Percentiles rank a stretch among this genome's conserved stretches.
These are phyloP conservation scores for Cucumis melo DNA, from an alignment of 306 rosid species.

Conservation along the genomic window DNA sequence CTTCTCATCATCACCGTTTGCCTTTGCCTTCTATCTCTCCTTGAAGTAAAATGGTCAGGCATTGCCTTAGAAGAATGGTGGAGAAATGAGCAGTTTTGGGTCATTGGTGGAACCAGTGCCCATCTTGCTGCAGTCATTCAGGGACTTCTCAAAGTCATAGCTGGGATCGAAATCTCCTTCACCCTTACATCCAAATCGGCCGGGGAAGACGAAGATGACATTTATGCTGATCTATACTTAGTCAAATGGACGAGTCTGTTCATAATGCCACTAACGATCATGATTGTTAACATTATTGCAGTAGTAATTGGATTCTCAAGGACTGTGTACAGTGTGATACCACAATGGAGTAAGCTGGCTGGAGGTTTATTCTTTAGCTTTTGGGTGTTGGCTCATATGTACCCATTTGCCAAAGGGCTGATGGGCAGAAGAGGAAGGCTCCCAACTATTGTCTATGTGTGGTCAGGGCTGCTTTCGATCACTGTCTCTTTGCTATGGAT, in stretches of 20 bases:
- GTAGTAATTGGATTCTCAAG: slow-evolving; percentile 46
- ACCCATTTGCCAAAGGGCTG: slow-evolving; percentile 83
- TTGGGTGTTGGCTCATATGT: slow-evolving; percentile 82
- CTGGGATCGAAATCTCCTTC: slow-evolving; percentile 63
- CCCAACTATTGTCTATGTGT: slow-evolving; percentile 59
- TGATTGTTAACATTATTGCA: slow-evolving; percentile 37
- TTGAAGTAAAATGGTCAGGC: slow-evolving; percentile 81
- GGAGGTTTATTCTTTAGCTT: slow-evolving; percentile 69
- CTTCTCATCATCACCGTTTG: slow-evolving; percentile 39
- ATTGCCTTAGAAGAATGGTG: slow-evolving; percentile 72
- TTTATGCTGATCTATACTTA: slow-evolving; percentile 54
- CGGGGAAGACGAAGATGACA: slow-evolving; percentile 42
- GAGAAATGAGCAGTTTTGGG: slow-evolving; percentile 84
- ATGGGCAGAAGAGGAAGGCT: slow-evolving; percentile 78
- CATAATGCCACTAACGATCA: slow-evolving; percentile 55
- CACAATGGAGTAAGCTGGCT: slow-evolving; percentile 54
- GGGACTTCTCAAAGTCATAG: slow-evolving; percentile 53
- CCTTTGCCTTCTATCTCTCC: slow-evolving; percentile 52
- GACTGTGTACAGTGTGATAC: slow-evolving; percentile 61
- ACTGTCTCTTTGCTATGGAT: slow-evolving; percentile 65
- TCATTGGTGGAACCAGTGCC: slow-evolving; percentile 77
- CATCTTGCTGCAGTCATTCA: slow-evolving; percentile 73
- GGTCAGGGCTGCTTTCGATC: slow-evolving; percentile 67
- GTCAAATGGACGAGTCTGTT: slow-evolving; percentile 82
- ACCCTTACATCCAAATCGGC: slow-evolving; percentile 54